A percentile compares a stretch with the other conserved stretches of the same genome.
Evolutionary conservation across 257 asterid species (phyloP).

Genomic region (Datura wrightii): DNA sequence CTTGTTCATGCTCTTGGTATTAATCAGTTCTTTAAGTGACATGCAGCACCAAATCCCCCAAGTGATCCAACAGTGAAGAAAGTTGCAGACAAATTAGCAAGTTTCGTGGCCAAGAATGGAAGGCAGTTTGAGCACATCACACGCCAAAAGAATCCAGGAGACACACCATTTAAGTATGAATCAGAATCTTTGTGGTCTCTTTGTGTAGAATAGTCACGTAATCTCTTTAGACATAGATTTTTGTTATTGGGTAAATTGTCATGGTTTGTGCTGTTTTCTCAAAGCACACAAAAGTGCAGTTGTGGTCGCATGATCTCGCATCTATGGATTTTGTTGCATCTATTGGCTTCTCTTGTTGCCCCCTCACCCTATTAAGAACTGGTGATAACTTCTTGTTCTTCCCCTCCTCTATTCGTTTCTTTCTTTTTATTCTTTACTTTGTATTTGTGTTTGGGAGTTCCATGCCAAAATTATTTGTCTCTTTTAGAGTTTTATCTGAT

Average conservation of each 20-base stretch:
- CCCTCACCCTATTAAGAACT: neutral
- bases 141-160: slow-evolving; percentile 94
- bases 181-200: slow-evolving; percentile 27
- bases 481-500: neutral
- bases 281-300: neutral
- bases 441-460: neutral
- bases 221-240: neutral
- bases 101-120: slow-evolving; percentile 97
- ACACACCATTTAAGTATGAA: slow-evolving; percentile 93
- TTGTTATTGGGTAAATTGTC: neutral
- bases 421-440: neutral
- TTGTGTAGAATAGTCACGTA: slow-evolving; percentile 1
- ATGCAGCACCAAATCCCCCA: slow-evolving; percentile 93
- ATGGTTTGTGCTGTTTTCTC: neutral
- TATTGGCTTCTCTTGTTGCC: neutral
- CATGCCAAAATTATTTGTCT: neutral
- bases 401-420: neutral
- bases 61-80: slow-evolving; percentile 95
- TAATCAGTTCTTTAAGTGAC: slow-evolving; percentile 94
- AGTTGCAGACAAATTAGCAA: slow-evolving; percentile 90
- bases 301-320: neutral
- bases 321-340: neutral
- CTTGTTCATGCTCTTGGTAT: slow-evolving; percentile 87
- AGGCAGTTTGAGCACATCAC: slow-evolving; percentile 91
- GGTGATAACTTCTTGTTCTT: slow-evolving; percentile 5